These are phyloP conservation scores for Salvia hispanica DNA, from an alignment of 257 asterid genomes.

Conservation along the genomic window DNA sequence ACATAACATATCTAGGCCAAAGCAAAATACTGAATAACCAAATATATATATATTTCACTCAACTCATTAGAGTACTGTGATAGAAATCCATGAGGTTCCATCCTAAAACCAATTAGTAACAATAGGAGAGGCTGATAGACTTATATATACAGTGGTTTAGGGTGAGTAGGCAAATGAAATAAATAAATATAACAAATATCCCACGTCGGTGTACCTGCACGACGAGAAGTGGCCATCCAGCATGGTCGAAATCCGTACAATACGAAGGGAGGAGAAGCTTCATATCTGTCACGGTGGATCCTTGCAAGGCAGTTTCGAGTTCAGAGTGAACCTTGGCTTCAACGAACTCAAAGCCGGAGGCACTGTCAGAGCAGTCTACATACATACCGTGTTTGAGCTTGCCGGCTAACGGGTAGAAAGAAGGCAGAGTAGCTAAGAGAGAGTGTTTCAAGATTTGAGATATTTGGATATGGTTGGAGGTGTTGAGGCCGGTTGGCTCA, in stretches of 20 bases:
- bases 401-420: slow-evolving; percentile 44
- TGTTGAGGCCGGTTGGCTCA: neutral
- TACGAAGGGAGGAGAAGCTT: slow-evolving; percentile 23
- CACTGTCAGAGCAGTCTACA: slow-evolving; percentile 31
- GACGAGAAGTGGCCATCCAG: neutral
- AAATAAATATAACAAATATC: no score
- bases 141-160: no score
- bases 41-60: no score
- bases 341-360: slow-evolving; percentile 27
- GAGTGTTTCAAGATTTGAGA: slow-evolving; percentile 28
- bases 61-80: no score
- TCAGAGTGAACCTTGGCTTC: slow-evolving; percentile 26
- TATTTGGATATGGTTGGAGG: slow-evolving; percentile 17
- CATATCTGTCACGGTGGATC: slow-evolving; percentile 23
- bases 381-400: slow-evolving; percentile 6
- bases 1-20: no score
- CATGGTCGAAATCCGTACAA: neutral
- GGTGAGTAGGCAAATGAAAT: no score
- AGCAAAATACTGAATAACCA: no score
- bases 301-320: slow-evolving; percentile 14
- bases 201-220: slow-evolving; percentile 15
- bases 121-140: no score
- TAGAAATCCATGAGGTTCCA: no score
- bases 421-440: slow-evolving; percentile 26
- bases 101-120: no score